phyloP scores from a whole-genome alignment of 805 yeast species.

The Yarrowia porcina region DNA sequence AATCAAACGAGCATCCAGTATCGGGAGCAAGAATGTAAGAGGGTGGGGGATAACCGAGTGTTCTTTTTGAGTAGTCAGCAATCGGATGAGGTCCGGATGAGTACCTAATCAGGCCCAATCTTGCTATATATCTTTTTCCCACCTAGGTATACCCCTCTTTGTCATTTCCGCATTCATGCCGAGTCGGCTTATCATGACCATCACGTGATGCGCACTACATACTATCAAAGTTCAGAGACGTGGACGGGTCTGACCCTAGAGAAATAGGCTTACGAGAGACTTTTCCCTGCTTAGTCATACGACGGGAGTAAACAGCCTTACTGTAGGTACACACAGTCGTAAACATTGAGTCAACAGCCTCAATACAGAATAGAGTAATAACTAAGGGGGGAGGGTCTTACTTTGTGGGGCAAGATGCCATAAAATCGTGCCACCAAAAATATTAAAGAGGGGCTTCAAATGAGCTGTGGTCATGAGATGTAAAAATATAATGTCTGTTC shows the following conservation, averaged over 20 bases:
- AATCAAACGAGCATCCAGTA: background rate
- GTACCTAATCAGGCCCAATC: no score
- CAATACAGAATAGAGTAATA: conserved; percentile 5
- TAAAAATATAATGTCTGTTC: no score
- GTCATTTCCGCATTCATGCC: conserved; percentile 13
- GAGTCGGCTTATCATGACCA: conserved; percentile 17
- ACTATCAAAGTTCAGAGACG: conserved; percentile 22
- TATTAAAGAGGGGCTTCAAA: background rate
- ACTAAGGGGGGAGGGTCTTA: background rate
- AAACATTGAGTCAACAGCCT: background rate
- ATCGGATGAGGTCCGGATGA: background rate
- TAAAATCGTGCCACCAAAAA: background rate
- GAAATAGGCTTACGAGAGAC: conserved; percentile 11
- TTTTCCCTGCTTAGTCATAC: no score
- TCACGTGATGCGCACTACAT: conserved; percentile 23
- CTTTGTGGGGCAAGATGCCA: background rate
- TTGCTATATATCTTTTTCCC: no score
- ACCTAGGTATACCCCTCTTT: background rate
- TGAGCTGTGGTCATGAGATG: background rate
- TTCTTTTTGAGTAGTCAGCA: background rate
- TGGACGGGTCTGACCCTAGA: background rate
- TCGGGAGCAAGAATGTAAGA: conserved; percentile 23
- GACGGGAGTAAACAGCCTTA: no score
- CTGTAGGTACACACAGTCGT: background rate
- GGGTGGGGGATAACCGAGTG: background rate